phyloP scores from a whole-genome alignment of 108 stramenopile genomes.

The Schizochytrium sp. region DNA sequence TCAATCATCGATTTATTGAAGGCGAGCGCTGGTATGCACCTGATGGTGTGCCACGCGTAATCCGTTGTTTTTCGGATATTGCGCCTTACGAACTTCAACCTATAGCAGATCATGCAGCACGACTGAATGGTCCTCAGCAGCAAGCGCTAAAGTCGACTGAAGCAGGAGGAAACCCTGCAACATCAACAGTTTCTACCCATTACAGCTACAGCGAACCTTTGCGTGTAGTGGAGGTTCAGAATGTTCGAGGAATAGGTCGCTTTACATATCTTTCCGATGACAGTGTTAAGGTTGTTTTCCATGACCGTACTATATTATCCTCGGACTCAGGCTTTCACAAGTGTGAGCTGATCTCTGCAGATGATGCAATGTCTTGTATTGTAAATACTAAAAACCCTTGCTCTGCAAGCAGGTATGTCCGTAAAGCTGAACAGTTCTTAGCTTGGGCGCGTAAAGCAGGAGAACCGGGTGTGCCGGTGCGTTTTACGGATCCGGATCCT shows the following conservation, averaged over 20 bases:
- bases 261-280: conserved; percentile 39
- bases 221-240: conserved; percentile 12
- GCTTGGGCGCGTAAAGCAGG: conserved; percentile 32
- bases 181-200: no score
- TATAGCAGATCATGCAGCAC: conserved; percentile 27
- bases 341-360: background rate
- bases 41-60: conserved; percentile 30
- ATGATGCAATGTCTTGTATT: background rate
- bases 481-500: conserved; percentile 3
- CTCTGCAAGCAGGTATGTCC: conserved; percentile 12
- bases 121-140: background rate
- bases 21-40: conserved; percentile 29
- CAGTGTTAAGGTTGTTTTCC: conserved; percentile 48
- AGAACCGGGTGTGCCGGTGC: background rate
- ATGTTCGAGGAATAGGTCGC: background rate
- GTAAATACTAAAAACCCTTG: background rate
- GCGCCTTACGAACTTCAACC: conserved; percentile 30
- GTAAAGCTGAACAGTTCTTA: conserved; percentile 5
- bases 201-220: background rate
- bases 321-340: conserved; percentile 13
- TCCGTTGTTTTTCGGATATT: background rate
- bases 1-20: conserved; percentile 1
- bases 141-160: background rate
- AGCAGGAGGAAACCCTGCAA: no score
- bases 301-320: conserved; percentile 51